Evolutionary conservation across 495 filamentous ascomycete species (phyloP).

Genomic region (Diplogelasinospora grovesii): DNA sequence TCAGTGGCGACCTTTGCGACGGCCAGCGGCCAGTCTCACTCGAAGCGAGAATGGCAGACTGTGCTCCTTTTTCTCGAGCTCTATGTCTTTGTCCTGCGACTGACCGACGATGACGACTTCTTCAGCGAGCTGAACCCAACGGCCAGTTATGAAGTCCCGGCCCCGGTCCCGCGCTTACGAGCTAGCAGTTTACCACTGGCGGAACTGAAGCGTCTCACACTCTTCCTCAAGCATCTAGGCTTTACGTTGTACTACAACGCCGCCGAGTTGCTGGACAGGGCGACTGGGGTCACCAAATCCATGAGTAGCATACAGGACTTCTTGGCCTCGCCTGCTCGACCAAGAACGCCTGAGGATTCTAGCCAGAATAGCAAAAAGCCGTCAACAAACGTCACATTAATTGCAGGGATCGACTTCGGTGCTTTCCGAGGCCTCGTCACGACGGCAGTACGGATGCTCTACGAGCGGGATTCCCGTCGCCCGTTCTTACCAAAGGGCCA

Average conservation of each 20-base stretch:
- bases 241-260: slow-evolving; percentile 87
- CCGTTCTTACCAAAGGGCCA: slow-evolving; percentile 74
- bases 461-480: slow-evolving; percentile 87
- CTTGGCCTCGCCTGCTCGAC: background rate
- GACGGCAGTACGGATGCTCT: slow-evolving; percentile 78
- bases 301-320: slow-evolving; percentile 2
- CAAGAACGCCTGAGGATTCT: background rate
- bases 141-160: background rate
- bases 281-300: background rate
- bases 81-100: slow-evolving; percentile 82
- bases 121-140: slow-evolving; percentile 35
- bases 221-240: slow-evolving; percentile 87
- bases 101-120: slow-evolving; percentile 92
- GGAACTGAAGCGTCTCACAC: slow-evolving; percentile 66
- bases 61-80: slow-evolving; percentile 89
- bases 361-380: background rate
- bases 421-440: slow-evolving; percentile 77
- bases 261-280: slow-evolving; percentile 40
- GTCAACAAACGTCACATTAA: slow-evolving; percentile 15
- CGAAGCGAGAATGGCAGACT: slow-evolving; percentile 76
- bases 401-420: slow-evolving; percentile 64
- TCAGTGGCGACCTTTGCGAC: slow-evolving; percentile 12
- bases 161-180: slow-evolving; percentile 33
- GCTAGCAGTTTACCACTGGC: slow-evolving; percentile 63
- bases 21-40: slow-evolving; percentile 16